phyloP scores from a whole-genome alignment of 495 filamentous ascomycete species.

The Hyaloscypha finlandica region DNA sequence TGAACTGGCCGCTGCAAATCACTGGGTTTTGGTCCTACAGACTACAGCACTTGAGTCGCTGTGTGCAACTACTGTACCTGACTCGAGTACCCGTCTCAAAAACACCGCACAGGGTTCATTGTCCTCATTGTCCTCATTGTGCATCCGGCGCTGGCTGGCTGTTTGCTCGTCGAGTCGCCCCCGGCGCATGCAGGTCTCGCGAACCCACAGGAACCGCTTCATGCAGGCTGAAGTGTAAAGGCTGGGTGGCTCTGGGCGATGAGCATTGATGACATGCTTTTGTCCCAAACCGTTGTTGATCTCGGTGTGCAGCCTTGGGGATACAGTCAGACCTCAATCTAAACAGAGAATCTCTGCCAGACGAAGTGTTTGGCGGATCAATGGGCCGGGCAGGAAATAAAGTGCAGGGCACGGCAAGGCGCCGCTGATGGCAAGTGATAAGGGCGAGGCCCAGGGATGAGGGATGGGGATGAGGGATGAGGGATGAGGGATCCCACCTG shows the following conservation, averaged over 20 bases:
- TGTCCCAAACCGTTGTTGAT: background rate
- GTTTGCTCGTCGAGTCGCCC: conserved; percentile 3
- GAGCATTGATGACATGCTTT: background rate
- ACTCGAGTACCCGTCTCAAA: conserved; percentile 3
- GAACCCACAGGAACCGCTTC: background rate
- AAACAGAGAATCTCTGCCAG: background rate
- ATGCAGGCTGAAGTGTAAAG: background rate
- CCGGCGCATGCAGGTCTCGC: conserved; percentile 8
- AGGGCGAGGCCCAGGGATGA: background rate
- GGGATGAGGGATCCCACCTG: background rate
- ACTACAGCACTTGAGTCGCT: background rate
- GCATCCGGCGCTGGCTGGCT: background rate
- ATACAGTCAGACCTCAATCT: background rate
- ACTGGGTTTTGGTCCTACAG: background rate
- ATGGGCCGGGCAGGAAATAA: background rate
- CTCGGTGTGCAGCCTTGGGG: background rate
- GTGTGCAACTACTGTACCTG: conserved; percentile 1
- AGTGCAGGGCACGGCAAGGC: background rate
- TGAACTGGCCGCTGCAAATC: background rate
- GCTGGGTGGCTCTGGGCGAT: background rate
- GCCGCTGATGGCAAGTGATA: background rate
- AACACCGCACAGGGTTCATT: background rate
- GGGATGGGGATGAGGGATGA: too few relatives aligned
- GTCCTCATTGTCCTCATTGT: background rate
- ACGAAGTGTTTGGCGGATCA: background rate